Conservation (phyloP, 805 yeast genomes). For the Maudiozyma bulderi region DNA sequence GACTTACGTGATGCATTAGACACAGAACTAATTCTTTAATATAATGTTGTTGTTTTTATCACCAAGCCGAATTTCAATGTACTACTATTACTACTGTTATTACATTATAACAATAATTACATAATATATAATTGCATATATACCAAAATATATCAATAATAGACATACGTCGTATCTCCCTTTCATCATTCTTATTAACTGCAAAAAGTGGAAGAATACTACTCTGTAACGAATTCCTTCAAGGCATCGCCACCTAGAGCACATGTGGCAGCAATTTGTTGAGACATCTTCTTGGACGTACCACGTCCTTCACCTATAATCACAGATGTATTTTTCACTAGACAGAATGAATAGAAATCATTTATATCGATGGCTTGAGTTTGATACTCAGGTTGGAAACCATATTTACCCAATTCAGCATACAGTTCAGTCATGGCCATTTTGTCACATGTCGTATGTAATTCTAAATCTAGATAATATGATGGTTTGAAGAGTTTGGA, state of each 20-base stretch:
- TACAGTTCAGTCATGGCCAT: slow-evolving; percentile 10
- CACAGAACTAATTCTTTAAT: slow-evolving; percentile 18
- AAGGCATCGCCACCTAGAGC: slow-evolving; percentile 5
- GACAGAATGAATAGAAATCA: slow-evolving; percentile 4
- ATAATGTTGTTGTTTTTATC: not conserved
- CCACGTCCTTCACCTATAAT: slow-evolving; percentile 9
- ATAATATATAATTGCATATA: not conserved
- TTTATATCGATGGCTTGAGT: slow-evolving; percentile 2
- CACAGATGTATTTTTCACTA: slow-evolving; percentile 4
- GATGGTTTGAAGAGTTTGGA: slow-evolving; percentile 1
- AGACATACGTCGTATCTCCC: too few relatives aligned
- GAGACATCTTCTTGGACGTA: slow-evolving; percentile 6
- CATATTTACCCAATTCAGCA: slow-evolving; percentile 7
- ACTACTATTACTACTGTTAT: too few relatives aligned
- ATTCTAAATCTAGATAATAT: not conserved
- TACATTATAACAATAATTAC: too few relatives aligned
- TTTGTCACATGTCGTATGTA: slow-evolving; percentile 5
- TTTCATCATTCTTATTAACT: not conserved
- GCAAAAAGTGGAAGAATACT: too few relatives aligned
- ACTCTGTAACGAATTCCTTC: slow-evolving; percentile 2
- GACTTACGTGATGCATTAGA: slow-evolving; percentile 25
- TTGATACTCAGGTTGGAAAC: slow-evolving; percentile 9
- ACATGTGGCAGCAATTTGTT: slow-evolving; percentile 7
- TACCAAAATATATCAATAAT: too few relatives aligned
- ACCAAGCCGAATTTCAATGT: not conserved